Evolutionary conservation across 2,329 filamentous ascomycete genomes (phyloP).

Genomic region (Purpureocillium takamizusanense): DNA sequence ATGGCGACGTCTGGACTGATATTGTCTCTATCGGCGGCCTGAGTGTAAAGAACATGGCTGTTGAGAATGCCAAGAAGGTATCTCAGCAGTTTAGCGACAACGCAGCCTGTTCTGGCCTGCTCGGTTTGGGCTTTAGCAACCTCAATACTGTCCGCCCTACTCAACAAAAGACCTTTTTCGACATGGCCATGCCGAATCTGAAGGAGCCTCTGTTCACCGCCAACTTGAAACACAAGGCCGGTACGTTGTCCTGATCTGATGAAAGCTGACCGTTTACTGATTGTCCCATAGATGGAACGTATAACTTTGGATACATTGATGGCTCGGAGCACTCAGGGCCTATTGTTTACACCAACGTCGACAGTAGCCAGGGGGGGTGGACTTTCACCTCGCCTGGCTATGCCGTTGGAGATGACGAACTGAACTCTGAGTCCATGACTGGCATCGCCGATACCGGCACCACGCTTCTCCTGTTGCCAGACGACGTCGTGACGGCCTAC

Average conservation of each 20-base stretch:
- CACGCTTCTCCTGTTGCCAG: conserved; percentile 50
- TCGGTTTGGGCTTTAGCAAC: conserved; percentile 32
- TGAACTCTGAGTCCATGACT: conserved; percentile 17
- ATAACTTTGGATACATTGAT: conserved; percentile 69
- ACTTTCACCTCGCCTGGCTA: conserved; percentile 13
- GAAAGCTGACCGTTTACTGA: neutral
- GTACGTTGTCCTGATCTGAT: conserved; percentile 3
- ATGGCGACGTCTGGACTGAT: conserved; percentile 34
- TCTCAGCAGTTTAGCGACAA: conserved; percentile 29
- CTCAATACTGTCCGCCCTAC: conserved; percentile 32
- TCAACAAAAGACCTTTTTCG: conserved; percentile 34
- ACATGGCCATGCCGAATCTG: conserved; percentile 16
- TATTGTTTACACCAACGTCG: conserved; percentile 53
- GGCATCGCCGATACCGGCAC: conserved; percentile 52
- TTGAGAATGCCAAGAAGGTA: conserved; percentile 33
- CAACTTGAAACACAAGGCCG: conserved; percentile 45
- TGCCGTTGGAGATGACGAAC: conserved; percentile 7
- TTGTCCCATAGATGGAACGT: conserved; percentile 40
- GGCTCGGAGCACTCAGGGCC: conserved; percentile 50
- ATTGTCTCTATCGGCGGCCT: conserved; percentile 31
- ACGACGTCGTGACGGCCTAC: conserved; percentile 38
- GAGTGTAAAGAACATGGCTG: conserved; percentile 29
- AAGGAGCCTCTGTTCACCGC: conserved; percentile 52
- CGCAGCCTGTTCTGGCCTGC: conserved; percentile 29
- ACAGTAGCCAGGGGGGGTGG: conserved; percentile 59